phyloP scores from a whole-genome alignment of 306 rosid genomes.

The Cucurbita maxima region DNA sequence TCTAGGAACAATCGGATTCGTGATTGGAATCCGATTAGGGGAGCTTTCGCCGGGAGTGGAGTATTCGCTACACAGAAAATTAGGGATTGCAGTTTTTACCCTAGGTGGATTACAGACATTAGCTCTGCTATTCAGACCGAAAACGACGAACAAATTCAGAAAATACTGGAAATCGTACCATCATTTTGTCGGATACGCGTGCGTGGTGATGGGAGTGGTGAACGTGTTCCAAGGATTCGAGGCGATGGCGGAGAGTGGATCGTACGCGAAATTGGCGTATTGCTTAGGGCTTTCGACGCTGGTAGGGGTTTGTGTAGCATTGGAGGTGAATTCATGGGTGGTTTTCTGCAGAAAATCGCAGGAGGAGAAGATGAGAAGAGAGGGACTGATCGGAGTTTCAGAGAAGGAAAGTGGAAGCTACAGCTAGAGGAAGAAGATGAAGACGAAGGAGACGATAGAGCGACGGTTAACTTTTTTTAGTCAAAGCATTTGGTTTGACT shows the following conservation, averaged over 20 bases:
- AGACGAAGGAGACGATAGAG: background rate
- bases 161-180: slow-evolving; percentile 94
- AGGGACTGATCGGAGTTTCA: slow-evolving; percentile 42
- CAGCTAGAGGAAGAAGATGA: background rate
- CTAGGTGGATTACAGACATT: slow-evolving; percentile 63
- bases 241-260: slow-evolving; percentile 75
- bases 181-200: slow-evolving; percentile 85
- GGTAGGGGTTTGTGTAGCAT: slow-evolving; percentile 54
- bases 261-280: slow-evolving; percentile 58
- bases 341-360: slow-evolving; percentile 70
- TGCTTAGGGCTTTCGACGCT: slow-evolving; percentile 54
- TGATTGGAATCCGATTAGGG: slow-evolving; percentile 54
- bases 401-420: slow-evolving; percentile 55
- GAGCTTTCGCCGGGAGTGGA: slow-evolving; percentile 56
- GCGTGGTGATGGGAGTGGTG: slow-evolving; percentile 79
- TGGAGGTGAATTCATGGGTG: slow-evolving; percentile 97
- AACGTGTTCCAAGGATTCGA: slow-evolving; percentile 79
- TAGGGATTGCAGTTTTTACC: slow-evolving; percentile 56
- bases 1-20: slow-evolving; percentile 59
- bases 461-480: background rate
- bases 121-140: slow-evolving; percentile 70
- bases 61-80: slow-evolving; percentile 63
- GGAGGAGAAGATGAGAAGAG: slow-evolving; percentile 75
- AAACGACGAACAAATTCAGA: slow-evolving; percentile 58
- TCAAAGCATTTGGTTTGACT: no score